Percentiles rank a stretch among this genome's conserved stretches.
These are phyloP conservation scores for Aspergillus ellipticus DNA, from an alignment of 495 filamentous ascomycete genomes.

Conservation along the genomic window DNA sequence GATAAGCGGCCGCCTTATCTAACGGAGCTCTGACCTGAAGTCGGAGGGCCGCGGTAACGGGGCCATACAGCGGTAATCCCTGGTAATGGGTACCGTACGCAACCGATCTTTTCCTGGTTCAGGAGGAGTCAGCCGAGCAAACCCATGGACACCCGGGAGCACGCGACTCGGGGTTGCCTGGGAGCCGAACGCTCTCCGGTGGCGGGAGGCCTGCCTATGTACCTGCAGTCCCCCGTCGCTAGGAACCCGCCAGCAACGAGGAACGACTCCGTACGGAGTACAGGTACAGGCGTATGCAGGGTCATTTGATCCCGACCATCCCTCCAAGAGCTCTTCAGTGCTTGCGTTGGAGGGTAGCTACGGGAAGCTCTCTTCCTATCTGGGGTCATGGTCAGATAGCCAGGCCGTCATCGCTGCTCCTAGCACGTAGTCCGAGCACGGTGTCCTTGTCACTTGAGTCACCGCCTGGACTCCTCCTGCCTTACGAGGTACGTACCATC, in stretches of 20 bases:
- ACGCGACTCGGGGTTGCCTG: conserved; percentile 6
- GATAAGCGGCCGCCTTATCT: conserved; percentile 4
- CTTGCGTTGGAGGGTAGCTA: neutral
- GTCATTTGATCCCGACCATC: neutral
- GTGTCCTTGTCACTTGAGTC: conserved; percentile 9
- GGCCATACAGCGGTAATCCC: neutral
- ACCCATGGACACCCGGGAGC: neutral
- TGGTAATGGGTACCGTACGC: neutral
- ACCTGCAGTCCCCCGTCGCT: conserved; percentile 1
- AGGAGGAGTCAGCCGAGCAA: conserved; percentile 6
- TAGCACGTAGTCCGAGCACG: neutral
- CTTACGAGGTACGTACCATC: neutral
- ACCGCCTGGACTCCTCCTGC: conserved; percentile 10
- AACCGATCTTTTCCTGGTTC: neutral
- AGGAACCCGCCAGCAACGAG: neutral
- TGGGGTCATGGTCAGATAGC: neutral
- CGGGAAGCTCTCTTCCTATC: neutral
- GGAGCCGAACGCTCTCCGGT: neutral
- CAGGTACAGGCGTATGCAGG: neutral
- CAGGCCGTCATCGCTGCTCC: neutral
- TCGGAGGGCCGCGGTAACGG: neutral
- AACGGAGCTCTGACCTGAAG: neutral
- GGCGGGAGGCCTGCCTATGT: conserved; percentile 1
- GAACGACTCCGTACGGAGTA: neutral
- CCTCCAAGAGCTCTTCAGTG: neutral